A percentile compares a stretch with the other conserved stretches of the same genome.
Evolutionary conservation across 2,329 filamentous ascomycete genomes (phyloP).

Genomic region (Xenoacremonium recifei): DNA sequence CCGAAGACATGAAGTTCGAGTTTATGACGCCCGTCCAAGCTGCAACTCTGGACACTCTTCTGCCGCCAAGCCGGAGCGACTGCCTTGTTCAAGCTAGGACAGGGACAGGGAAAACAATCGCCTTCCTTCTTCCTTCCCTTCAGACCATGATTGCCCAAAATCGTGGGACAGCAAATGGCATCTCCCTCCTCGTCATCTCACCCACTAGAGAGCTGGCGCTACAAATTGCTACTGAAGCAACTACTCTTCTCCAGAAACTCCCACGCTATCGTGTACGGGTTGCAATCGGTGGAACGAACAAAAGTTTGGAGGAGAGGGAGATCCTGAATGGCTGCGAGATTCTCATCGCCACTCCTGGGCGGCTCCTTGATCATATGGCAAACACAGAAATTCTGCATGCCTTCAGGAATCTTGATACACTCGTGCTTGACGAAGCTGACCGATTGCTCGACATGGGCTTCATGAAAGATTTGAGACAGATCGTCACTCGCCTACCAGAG

Average conservation of each 20-base stretch:
- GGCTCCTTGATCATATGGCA: slow-evolving; percentile 75
- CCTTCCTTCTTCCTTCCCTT: slow-evolving; percentile 79
- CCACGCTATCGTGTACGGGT: slow-evolving; percentile 74
- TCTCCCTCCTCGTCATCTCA: slow-evolving; percentile 64
- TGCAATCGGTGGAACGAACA: slow-evolving; percentile 79
- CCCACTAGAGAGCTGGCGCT: slow-evolving; percentile 70
- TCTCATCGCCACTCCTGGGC: slow-evolving; percentile 77
- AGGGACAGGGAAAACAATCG: slow-evolving; percentile 83
- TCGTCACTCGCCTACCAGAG: slow-evolving; percentile 67
- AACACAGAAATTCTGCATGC: slow-evolving; percentile 68
- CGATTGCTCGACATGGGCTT: slow-evolving; percentile 83
- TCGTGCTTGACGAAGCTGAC: slow-evolving; percentile 83
- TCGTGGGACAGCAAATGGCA: slow-evolving; percentile 32
- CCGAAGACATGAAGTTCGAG: slow-evolving; percentile 45
- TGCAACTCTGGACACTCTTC: slow-evolving; percentile 47
- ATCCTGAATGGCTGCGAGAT: slow-evolving; percentile 74
- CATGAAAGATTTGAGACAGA: slow-evolving; percentile 73
- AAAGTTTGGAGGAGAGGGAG: slow-evolving; percentile 67
- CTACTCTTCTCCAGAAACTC: slow-evolving; percentile 67
- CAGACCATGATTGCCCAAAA: slow-evolving; percentile 64
- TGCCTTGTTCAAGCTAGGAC: slow-evolving; percentile 81
- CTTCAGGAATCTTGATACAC: slow-evolving; percentile 67
- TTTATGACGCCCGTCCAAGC: slow-evolving; percentile 57
- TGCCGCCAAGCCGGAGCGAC: slow-evolving; percentile 44
- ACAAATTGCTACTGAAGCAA: slow-evolving; percentile 71